These are phyloP conservation scores for Trichopus zeylanicus DNA, from an alignment of 116 monocot genomes.

Conservation along the genomic window DNA sequence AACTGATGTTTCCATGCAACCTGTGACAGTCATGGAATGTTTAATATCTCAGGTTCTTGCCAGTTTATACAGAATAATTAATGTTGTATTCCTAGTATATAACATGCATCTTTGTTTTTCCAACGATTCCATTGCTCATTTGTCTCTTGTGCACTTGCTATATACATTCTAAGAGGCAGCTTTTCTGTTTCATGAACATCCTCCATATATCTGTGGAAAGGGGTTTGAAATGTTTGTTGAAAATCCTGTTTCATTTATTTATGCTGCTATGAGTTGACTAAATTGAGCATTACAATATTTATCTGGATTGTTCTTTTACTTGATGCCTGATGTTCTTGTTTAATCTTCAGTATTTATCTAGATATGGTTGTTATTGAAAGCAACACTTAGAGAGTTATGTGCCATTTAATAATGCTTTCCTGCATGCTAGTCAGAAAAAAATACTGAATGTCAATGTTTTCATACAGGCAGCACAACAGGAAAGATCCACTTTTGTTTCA, in stretches of 20 bases:
- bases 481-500: slow-evolving; percentile 87
- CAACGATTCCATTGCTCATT: too few relatives aligned
- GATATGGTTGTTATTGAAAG: neutral
- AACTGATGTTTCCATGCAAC: neutral
- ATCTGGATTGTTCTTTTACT: neutral
- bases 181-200: too few relatives aligned
- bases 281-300: neutral
- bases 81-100: too few relatives aligned
- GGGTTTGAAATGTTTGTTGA: too few relatives aligned
- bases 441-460: slow-evolving; percentile 2
- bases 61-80: too few relatives aligned
- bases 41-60: too few relatives aligned
- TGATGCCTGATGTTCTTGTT: neutral
- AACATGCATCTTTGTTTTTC: too few relatives aligned
- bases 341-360: too few relatives aligned
- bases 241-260: neutral
- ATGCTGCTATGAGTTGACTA: neutral
- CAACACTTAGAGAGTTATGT: neutral
- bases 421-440: neutral
- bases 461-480: slow-evolving; percentile 88
- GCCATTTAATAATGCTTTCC: neutral
- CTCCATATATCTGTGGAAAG: too few relatives aligned
- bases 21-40: too few relatives aligned
- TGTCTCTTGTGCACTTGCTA: too few relatives aligned
- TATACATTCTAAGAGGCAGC: too few relatives aligned